Conservation (phyloP, 352 stramenopile genomes). For the Pythium grandisporangium region DNA sequence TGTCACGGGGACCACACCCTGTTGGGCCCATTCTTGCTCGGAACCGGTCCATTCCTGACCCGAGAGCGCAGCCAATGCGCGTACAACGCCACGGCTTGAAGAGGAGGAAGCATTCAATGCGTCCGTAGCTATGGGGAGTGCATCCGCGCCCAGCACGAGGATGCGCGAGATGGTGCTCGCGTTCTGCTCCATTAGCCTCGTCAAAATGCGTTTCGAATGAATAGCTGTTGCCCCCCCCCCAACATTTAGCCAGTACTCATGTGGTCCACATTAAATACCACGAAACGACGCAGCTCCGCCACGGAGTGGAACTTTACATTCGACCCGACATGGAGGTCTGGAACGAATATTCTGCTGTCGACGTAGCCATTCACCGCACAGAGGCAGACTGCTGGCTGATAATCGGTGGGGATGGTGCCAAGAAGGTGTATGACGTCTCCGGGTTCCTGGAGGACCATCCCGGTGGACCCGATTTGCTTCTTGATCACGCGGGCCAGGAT, state of each 20-base stretch:
- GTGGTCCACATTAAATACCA: too few relatives aligned
- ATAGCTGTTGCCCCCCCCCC: too few relatives aligned
- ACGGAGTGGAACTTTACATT: too few relatives aligned
- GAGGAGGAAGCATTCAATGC: too few relatives aligned
- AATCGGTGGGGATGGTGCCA: constrained; percentile 16
- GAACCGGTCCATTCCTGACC: not conserved
- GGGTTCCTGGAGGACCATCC: constrained; percentile 94
- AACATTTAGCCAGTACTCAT: too few relatives aligned
- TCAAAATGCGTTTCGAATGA: too few relatives aligned
- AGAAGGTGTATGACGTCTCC: constrained; percentile 93
- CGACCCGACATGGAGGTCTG: constrained; percentile 12
- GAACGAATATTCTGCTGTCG: constrained; percentile 71
- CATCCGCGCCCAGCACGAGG: constrained; percentile 12
- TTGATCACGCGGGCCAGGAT: constrained; percentile 82
- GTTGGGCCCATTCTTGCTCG: not conserved
- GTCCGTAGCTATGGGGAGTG: constrained; percentile 2
- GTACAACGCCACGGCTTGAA: not conserved
- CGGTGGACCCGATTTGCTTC: constrained; percentile 88
- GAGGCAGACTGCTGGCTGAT: constrained; percentile 41
- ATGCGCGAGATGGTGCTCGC: too few relatives aligned
- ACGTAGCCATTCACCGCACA: constrained; percentile 65
- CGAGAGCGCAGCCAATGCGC: not conserved
- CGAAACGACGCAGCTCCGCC: too few relatives aligned
- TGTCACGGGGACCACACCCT: constrained; percentile 1
- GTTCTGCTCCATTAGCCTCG: too few relatives aligned